Evolutionary conservation across 257 asterid species (phyloP), one percentile per base, ranked within the genome.

Genomic region (Capsicum rhomboideum): DNA sequence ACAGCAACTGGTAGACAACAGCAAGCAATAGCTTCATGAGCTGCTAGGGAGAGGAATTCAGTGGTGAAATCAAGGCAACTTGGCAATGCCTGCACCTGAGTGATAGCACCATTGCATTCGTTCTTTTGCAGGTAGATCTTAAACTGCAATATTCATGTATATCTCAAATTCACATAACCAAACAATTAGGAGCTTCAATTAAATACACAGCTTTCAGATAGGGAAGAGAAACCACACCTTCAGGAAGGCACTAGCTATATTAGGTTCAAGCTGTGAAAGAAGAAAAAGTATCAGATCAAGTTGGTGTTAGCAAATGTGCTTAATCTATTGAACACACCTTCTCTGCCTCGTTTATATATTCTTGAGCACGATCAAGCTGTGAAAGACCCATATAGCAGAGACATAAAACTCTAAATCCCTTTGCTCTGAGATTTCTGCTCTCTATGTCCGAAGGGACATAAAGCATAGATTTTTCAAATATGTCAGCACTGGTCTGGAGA

Each of bases 291-390:
- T 82, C 61, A 82, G 79, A 82, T 18, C 85, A 8, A 66, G 79
- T 81, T 78, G 66, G 71, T 49, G 79, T 54, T 10, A 82, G 49
- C n/a, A 77, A 85, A 78, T 78, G 68, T 78, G 69, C 68, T 79
- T 23, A 55, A 71, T 53, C 20, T 42, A 49, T 82, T 66, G 63
- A 72, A 84, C 79, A 80, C 87, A 93, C 99, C 98, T 93, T 97
- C 72, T 92, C 99, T 85, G 99, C 98, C 90, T 97, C 99, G 84
- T 92, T 91, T 53, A 95, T 90, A 87, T 97, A 97, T 89, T 97
- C 99, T 90, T 95, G 93, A 88, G 99, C 98, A 90, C 97, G 93
- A 86, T 94, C 98, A 52, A 95, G 93, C 90, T 92, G 98, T 87
- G 89, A 86, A 79, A 97, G 92, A 88, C 94, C 97, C 31, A 97